phyloP scores from a whole-genome alignment of 768 basidiomycete species.

The Tricholoma flavovirens region DNA sequence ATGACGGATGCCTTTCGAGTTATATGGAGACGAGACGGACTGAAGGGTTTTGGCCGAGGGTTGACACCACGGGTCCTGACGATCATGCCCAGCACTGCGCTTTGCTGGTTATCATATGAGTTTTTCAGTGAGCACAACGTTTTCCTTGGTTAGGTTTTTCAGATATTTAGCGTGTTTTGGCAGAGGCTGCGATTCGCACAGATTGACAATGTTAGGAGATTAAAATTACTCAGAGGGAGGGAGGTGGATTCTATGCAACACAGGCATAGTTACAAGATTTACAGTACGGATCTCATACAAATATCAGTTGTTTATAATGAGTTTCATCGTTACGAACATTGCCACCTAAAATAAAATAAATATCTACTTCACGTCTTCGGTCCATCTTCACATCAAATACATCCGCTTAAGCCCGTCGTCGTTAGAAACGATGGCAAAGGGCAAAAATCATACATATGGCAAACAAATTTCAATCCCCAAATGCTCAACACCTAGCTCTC shows the following conservation, averaged over 20 bases:
- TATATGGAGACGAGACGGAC: constrained; percentile 81
- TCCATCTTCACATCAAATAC: not conserved
- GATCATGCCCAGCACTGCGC: constrained; percentile 93
- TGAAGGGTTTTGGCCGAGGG: constrained; percentile 82
- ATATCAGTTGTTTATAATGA: not conserved
- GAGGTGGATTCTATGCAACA: not conserved
- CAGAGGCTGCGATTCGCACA: constrained; percentile 64
- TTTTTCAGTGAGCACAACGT: constrained; percentile 81
- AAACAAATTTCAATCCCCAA: constrained; percentile 28
- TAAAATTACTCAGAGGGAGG: not conserved
- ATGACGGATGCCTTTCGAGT: constrained; percentile 86
- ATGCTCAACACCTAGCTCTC: constrained; percentile 19
- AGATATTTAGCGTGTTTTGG: constrained; percentile 10
- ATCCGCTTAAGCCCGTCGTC: not conserved
- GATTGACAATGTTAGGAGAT: constrained; percentile 20
- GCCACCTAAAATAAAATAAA: too few relatives aligned
- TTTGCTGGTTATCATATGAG: constrained; percentile 97
- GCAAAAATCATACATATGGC: constrained; percentile 17
- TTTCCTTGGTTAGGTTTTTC: constrained; percentile 2
- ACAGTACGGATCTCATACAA: not conserved
- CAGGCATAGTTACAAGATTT: not conserved
- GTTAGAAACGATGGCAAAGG: constrained; percentile 18
- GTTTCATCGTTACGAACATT: too few relatives aligned
- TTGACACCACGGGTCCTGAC: constrained; percentile 89
- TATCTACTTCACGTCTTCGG: too few relatives aligned